Conservation (phyloP, 2,329 filamentous ascomycete genomes). For the Lecanosticta acicola region DNA sequence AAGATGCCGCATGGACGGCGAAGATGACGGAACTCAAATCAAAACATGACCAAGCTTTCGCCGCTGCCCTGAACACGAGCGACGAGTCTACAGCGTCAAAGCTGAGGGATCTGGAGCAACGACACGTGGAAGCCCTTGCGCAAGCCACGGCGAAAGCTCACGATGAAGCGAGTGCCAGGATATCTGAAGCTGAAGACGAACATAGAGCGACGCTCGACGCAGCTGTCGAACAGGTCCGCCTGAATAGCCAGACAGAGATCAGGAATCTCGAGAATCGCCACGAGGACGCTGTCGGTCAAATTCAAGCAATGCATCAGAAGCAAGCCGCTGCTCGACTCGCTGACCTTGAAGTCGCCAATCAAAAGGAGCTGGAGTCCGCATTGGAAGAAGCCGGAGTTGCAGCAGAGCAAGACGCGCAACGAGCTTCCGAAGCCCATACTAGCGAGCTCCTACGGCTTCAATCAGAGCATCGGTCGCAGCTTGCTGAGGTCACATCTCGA, state of each 20-base stretch:
- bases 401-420: constrained; percentile 5
- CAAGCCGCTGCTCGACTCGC: constrained; percentile 14
- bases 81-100: constrained; percentile 12
- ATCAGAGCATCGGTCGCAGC: constrained; percentile 10
- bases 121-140: constrained; percentile 11
- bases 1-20: constrained; percentile 18
- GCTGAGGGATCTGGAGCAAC: constrained; percentile 10
- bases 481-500: constrained; percentile 13
- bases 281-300: constrained; percentile 21
- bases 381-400: constrained; percentile 10
- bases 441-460: constrained; percentile 13
- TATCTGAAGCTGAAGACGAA: constrained; percentile 10
- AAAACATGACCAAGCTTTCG: constrained; percentile 17
- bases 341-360: constrained; percentile 21
- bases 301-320: constrained; percentile 19
- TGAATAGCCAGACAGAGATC: constrained; percentile 19
- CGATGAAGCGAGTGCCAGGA: constrained; percentile 14
- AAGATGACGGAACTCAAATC: constrained; percentile 18
- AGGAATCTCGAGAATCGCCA: constrained; percentile 23
- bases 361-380: constrained; percentile 16
- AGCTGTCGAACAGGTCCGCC: constrained; percentile 18
- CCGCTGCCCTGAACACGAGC: constrained; percentile 11
- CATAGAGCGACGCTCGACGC: constrained; percentile 20
- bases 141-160: constrained; percentile 14
- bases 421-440: constrained; percentile 11